These are phyloP conservation scores for Hemileccinum rubropunctum DNA, from an alignment of 768 basidiomycete genomes.

Conservation along the genomic window DNA sequence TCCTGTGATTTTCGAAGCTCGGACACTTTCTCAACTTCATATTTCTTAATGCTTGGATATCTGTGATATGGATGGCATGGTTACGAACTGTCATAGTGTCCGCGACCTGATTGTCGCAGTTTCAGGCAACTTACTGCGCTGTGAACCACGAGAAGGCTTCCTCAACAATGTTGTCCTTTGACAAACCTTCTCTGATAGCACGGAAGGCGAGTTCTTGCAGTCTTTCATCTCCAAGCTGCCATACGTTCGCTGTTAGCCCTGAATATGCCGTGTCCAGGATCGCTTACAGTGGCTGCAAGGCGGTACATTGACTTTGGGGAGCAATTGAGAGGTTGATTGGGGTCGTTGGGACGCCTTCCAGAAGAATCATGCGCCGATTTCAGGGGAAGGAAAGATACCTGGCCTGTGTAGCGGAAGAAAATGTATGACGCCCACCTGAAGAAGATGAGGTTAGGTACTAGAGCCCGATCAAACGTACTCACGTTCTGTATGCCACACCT, in stretches of 20 bases:
- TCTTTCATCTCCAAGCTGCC: conserved; percentile 25
- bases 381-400: conserved; percentile 23
- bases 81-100: background rate
- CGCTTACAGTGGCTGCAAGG: conserved; percentile 26
- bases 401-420: conserved; percentile 32
- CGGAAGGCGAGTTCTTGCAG: conserved; percentile 25
- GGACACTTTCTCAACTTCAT: conserved; percentile 18
- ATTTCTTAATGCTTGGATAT: conserved; percentile 10
- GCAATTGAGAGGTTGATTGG: conserved; percentile 12
- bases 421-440: conserved; percentile 27
- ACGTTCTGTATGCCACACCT: conserved; percentile 29
- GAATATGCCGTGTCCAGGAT: background rate
- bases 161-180: conserved; percentile 25
- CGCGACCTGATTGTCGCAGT: background rate
- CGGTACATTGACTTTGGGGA: conserved; percentile 41
- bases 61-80: conserved; percentile 8
- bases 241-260: background rate
- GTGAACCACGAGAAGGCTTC: conserved; percentile 33
- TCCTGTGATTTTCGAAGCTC: conserved; percentile 22
- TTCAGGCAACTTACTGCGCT: conserved; percentile 22
- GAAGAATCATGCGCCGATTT: conserved; percentile 16
- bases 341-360: background rate
- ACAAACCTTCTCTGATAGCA: conserved; percentile 23
- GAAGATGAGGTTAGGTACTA: background rate
- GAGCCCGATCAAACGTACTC: background rate